Base-by-base conservation (phyloP, 257 asterid species). In the Agastache rugosa region DNA sequence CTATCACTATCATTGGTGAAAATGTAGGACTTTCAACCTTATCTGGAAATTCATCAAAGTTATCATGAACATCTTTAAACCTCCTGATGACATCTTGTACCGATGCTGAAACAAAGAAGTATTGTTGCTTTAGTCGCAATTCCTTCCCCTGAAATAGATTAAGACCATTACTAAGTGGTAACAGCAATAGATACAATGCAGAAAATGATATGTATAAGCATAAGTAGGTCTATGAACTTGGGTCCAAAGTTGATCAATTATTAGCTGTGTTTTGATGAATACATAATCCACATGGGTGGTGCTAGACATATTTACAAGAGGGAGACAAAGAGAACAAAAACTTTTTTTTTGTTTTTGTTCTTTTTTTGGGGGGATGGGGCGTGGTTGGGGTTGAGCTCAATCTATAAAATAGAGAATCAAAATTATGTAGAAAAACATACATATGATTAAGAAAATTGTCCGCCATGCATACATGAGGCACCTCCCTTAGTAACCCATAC, bases 41-140 rank as follows among this genome's bases (percentile, higher is more conserved):
- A 41, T 80, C 80, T 51, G 89, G 84, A n/a, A 85, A 75, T 73
- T 79, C 87, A 48, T 85, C 87, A 75, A 85, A 85, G 83, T 67
- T 80, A 69, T 48, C 54, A 71, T 82, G 83, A 63, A 29, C 59
- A 72, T 82, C 89, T 69, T 82, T 82, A 70, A 80, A 85, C 73
- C 87, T 76, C 73, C 85, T 67, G 75, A 78, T 73, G 60, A 85
- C 80, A 34, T 82, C 89, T 75, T 85, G 86, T 41, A 74, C 71
- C n/a, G 87, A 82, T 69, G 89, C 87, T 64, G 88, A 81, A 75
- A 84, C 84, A 77, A 84, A 84, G 84, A 84, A 84, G 83, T 82
- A 84, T 5, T 82, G 89, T 71, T 85, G 89, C 86, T 82, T 82
- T 72, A 82, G 75, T 50, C 85, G 83, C 78, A 85, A 61, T 44